Evolutionary conservation across 192 early-diverging fungal genomes (phyloP), one percentile per base, ranked within the genome.

Genomic region (Coemansia sp.): DNA sequence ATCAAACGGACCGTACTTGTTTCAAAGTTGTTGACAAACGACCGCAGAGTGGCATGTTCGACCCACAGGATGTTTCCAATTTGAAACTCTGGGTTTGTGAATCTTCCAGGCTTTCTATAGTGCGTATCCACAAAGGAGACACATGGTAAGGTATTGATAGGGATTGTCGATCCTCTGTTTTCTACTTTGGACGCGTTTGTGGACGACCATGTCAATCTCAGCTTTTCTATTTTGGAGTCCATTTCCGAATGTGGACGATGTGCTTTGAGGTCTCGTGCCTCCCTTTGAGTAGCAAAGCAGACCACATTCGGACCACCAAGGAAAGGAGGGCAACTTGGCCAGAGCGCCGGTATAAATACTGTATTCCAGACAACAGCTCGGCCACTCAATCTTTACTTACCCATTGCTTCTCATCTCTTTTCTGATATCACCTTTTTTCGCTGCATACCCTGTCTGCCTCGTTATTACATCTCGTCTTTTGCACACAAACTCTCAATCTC

Each of bases 111-210:
- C 45, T 46, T 46, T 46, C 45, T 46, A 46, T 17, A n/a, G 45
- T 16, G 17, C 19, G 44, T 46, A 46, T 46, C 44, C 44, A 46
- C 17, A 46, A 46, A 21, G 24, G 50, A 51, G 9, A 6, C 9
- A 5, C 50, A 29, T 51, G 50, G 50, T 13, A 51, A 51, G 11
- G 40, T 41, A 29, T 24, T 13, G 19, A 46, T 19, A 19, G 45
- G 45, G 17, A 4, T 29, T 10, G 27, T 24, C 19, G 50, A 53
- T 53, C 50, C 24, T 7, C n/a, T 53, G 10, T 24, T 51, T 51
- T 53, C 46, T 66, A 66, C 13, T 53, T 53, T 53, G 50, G 50
- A 10, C 27, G 24, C 29, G 50, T 17, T 53, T 46, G 45, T 46
- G 45, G 45, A 46, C 45, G n/a, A 19, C n/a, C 24, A n/a, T 46